These are phyloP conservation scores for Globisporangium barbulae DNA, from an alignment of 352 stramenopile species.

Conservation along the genomic window DNA sequence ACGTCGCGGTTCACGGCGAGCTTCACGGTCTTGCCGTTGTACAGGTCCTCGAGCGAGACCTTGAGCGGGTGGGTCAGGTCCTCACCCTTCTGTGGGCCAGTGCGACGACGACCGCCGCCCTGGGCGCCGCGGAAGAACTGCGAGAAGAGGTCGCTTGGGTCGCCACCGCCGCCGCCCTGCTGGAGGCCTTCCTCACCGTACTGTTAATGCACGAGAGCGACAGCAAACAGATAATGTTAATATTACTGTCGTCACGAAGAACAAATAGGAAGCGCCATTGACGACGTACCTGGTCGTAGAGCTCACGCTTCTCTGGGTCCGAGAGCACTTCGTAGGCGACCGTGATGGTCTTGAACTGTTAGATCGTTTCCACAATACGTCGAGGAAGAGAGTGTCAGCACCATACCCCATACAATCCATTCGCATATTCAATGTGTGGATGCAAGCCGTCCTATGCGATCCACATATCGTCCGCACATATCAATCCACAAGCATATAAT, in stretches of 20 bases:
- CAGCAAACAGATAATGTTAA: neutral
- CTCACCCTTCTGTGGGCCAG: slow-evolving; percentile 94
- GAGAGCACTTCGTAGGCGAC: slow-evolving; percentile 97
- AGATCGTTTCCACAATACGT: slow-evolving; percentile 12
- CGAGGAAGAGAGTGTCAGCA: slow-evolving; percentile 3
- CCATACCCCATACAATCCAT: neutral
- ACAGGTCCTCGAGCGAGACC: slow-evolving; percentile 98
- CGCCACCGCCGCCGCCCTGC: slow-evolving; percentile 69
- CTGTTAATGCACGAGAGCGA: slow-evolving; percentile 57
- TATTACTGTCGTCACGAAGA: neutral
- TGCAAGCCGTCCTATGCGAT: neutral
- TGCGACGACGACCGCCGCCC: slow-evolving; percentile 48
- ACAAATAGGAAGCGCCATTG: neutral
- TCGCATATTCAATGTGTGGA: neutral
- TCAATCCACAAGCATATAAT: neutral
- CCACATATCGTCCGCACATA: neutral
- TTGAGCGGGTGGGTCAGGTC: slow-evolving; percentile 94
- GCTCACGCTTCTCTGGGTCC: slow-evolving; percentile 88
- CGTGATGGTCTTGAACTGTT: slow-evolving; percentile 91
- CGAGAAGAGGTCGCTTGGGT: slow-evolving; percentile 93
- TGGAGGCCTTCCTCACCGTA: slow-evolving; percentile 98
- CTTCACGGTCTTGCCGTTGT: slow-evolving; percentile 99
- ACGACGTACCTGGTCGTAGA: slow-evolving; percentile 72
- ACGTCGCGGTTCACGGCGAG: slow-evolving; percentile 96
- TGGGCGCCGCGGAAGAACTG: slow-evolving; percentile 95